Percentiles rank a stretch among this genome's conserved stretches.
These are phyloP conservation scores for Arthrobotrys sphaeroides DNA, from an alignment of 2,329 filamentous ascomycete species.

Conservation along the genomic window DNA sequence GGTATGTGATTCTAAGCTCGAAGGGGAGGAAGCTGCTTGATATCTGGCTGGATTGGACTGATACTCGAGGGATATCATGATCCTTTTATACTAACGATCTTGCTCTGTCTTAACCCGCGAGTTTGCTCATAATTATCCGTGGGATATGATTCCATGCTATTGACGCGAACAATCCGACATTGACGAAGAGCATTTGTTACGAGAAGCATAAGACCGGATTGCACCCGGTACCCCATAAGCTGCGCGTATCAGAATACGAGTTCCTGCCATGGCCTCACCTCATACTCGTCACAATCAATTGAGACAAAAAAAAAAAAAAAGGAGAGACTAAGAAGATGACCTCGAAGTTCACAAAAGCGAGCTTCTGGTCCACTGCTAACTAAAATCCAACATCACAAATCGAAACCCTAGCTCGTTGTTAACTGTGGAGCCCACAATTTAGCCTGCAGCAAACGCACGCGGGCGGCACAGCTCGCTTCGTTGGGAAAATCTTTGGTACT, in stretches of 20 bases:
- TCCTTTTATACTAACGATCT: neutral
- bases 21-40: neutral
- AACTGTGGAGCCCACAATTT: neutral
- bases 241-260: constrained; percentile 3
- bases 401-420: neutral
- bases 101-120: too few relatives aligned
- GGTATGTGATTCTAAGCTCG: neutral
- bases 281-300: neutral
- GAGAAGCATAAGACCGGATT: neutral
- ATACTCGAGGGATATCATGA: neutral
- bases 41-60: neutral
- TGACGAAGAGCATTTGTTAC: neutral
- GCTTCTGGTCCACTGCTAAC: neutral
- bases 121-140: too few relatives aligned
- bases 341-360: neutral
- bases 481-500: constrained; percentile 8
- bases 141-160: neutral
- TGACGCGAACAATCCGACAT: neutral
- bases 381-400: neutral
- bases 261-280: neutral
- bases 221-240: neutral
- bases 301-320: too few relatives aligned
- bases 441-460: constrained; percentile 1
- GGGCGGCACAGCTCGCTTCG: constrained; percentile 8
- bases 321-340: neutral